Conservation (phyloP, 2,329 filamentous ascomycete species). For the Aspergillus unguis region DNA sequence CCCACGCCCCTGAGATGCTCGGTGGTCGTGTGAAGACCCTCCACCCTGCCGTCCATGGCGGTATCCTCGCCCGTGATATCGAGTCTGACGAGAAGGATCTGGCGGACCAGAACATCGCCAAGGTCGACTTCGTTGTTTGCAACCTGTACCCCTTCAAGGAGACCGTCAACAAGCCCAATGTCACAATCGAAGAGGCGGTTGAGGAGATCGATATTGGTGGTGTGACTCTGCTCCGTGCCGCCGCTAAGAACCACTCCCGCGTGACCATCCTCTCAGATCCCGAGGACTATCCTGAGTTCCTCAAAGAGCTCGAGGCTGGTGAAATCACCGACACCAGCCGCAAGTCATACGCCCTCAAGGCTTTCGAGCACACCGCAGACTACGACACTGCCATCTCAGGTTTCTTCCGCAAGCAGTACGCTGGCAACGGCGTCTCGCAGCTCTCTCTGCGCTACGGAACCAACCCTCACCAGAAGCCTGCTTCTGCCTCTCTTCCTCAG, state of each 20-base stretch:
- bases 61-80: constrained; percentile 88
- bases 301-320: constrained; percentile 81
- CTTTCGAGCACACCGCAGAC: constrained; percentile 96
- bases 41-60: constrained; percentile 81
- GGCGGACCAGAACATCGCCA: constrained; percentile 88
- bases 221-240: constrained; percentile 91
- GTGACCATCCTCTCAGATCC: constrained; percentile 97
- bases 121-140: constrained; percentile 95
- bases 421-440: constrained; percentile 77
- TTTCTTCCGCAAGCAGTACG: constrained; percentile 98
- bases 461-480: constrained; percentile 98
- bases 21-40: constrained; percentile 91
- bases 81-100: constrained; percentile 96
- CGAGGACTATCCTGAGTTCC: constrained; percentile 87
- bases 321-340: constrained; percentile 82
- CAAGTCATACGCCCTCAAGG: constrained; percentile 90
- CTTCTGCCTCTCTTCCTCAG: constrained; percentile 73
- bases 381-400: constrained; percentile 93
- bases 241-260: constrained; percentile 94
- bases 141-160: constrained; percentile 99
- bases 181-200: constrained; percentile 92
- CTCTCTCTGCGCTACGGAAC: constrained; percentile 86
- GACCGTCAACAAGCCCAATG: constrained; percentile 93
- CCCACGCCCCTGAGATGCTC: constrained; percentile 94
- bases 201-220: constrained; percentile 99